Evolutionary conservation across 1,139 yeast genomes (phyloP), one percentile per base, ranked within the genome.

Genomic region (Geotrichum bryndzae): DNA sequence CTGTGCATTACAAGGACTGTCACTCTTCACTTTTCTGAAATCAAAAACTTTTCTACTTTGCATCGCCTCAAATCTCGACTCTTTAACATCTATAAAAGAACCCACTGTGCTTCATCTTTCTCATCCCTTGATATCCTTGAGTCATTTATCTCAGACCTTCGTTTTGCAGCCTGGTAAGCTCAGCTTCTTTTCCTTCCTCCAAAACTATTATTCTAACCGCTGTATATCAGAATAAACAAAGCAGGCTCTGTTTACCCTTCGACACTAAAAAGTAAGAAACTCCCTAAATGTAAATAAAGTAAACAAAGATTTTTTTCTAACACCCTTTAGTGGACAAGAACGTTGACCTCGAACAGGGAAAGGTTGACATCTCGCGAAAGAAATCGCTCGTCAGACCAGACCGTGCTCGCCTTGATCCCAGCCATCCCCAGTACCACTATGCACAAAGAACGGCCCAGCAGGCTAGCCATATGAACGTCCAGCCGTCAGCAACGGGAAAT

Each of bases 311-410:
- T 18, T 18, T 18, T 18, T 41, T 10, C 53, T 48, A 29, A 46
- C 55, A 18, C 38, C 11, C 35, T 41, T 35, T 58, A 53, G 53
- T 58, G 56, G 58, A 55, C 48, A 54, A 59, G 10, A 48, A 53
- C 29, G 54, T 56, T 18, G 48, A 63, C 38, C 59, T 51, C 52
- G 57, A 61, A 11, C 60, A 57, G 33, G 61, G 65, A 27, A 61
- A 55, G 56, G 57, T 58, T 53, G 54, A 50, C 62, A 18, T 59
- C 48, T 51, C 62, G 56, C 74, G 94, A 61, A 87, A 86, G 70
- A 80, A 81, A 69, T 88, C 96, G 1, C 78, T 90, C 66, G 88
- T 90, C 52, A 81, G 89, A 66, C 96, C 95, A 1, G 96, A 90
- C 72, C 80, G 96, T 66, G 84, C 87, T 57, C 78, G 91, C 61